phyloP scores from a whole-genome alignment of 495 filamentous ascomycete genomes.

The Penicillium odoratum region DNA sequence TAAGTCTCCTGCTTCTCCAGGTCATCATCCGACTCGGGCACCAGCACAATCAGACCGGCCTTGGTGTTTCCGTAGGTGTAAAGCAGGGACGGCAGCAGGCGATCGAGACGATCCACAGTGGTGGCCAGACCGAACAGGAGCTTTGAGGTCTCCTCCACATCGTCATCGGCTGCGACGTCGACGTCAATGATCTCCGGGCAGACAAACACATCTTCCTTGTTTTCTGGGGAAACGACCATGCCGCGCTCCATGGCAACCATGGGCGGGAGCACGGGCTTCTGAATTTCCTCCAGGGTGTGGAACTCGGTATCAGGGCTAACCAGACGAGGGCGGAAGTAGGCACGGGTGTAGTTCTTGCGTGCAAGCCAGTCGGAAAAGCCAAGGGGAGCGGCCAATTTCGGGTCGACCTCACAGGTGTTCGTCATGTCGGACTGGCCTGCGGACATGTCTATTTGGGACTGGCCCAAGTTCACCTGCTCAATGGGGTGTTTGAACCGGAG shows the following conservation, averaged over 20 bases:
- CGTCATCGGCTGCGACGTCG: constrained; percentile 42
- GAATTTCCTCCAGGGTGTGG: constrained; percentile 42
- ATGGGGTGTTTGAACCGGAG: constrained; percentile 42
- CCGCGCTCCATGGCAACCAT: constrained; percentile 50
- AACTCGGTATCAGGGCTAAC: constrained; percentile 43
- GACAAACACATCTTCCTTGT: constrained; percentile 36
- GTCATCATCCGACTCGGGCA: constrained; percentile 47
- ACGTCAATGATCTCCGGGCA: constrained; percentile 51
- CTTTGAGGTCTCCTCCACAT: constrained; percentile 52
- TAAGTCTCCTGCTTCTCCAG: constrained; percentile 46
- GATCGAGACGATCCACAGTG: constrained; percentile 51
- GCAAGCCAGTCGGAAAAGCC: constrained; percentile 47
- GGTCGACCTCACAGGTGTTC: constrained; percentile 39
- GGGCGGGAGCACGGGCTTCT: constrained; percentile 44
- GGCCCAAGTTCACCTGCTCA: constrained; percentile 28
- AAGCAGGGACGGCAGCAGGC: constrained; percentile 46
- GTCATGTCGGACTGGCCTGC: constrained; percentile 7
- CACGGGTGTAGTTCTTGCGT: constrained; percentile 51
- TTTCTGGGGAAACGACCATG: constrained; percentile 43
- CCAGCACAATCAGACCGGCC: constrained; percentile 49
- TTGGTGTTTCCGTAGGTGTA: constrained; percentile 53
- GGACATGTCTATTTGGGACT: constrained; percentile 23
- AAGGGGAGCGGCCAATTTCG: constrained; percentile 37
- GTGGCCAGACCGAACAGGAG: constrained; percentile 53
- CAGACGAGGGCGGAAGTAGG: constrained; percentile 46